Conservation (phyloP, 352 stramenopile genomes). For the Thalassiosira exigua region DNA sequence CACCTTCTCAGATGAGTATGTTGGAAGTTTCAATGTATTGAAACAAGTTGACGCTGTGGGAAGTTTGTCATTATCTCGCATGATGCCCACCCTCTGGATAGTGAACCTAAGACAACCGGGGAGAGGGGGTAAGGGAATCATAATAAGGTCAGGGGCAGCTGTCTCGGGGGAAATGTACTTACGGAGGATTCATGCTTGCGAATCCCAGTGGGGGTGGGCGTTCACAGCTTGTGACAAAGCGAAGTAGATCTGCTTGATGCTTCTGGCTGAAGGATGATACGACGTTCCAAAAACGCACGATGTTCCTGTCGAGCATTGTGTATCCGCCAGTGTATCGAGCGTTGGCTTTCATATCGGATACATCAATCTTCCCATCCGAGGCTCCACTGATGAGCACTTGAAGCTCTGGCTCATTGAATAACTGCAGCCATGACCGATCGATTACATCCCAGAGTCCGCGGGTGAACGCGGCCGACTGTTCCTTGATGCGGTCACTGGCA, state of each 20-base stretch:
- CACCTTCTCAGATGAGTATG: conserved; percentile 93
- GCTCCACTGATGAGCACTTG: conserved; percentile 94
- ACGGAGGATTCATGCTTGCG: conserved; percentile 90
- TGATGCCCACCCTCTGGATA: conserved; percentile 87
- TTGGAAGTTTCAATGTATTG: conserved; percentile 97
- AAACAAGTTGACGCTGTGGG: conserved; percentile 96
- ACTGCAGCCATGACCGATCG: conserved; percentile 89
- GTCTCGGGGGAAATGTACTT: no score
- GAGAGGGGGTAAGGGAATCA: no score
- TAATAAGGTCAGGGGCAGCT: no score
- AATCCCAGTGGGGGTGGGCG: conserved; percentile 95
- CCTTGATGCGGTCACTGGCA: conserved; percentile 90
- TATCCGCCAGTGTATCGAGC: conserved; percentile 91
- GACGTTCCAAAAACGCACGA: conserved; percentile 84
- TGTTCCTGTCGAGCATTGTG: conserved; percentile 83
- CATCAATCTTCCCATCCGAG: conserved; percentile 91
- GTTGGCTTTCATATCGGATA: conserved; percentile 91
- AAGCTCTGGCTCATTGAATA: conserved; percentile 96
- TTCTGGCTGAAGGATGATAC: conserved; percentile 84
- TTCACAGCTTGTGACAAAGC: conserved; percentile 95
- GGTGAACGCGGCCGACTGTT: conserved; percentile 93
- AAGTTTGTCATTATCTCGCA: conserved; percentile 84
- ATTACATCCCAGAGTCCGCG: conserved; percentile 93
- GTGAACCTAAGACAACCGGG: no score
- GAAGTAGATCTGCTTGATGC: conserved; percentile 90